These are phyloP conservation scores for Lactifluus rugatus DNA, from an alignment of 768 basidiomycete species.

Conservation along the genomic window DNA sequence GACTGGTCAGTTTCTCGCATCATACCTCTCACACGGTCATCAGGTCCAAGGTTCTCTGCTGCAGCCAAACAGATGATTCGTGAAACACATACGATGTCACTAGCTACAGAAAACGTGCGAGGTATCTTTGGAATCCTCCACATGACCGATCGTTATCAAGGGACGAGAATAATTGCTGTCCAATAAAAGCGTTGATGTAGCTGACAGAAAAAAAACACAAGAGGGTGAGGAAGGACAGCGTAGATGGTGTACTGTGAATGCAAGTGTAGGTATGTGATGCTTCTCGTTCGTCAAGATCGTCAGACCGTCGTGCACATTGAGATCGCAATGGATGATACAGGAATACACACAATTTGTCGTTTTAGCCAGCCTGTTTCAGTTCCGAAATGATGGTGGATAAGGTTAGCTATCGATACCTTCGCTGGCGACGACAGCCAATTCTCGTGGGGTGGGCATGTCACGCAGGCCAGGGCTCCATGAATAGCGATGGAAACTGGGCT, in stretches of 20 bases:
- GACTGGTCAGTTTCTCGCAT: background rate
- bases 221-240: background rate
- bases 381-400: background rate
- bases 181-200: constrained; percentile 3
- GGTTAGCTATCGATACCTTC: constrained; percentile 14
- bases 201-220: background rate
- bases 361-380: constrained; percentile 4
- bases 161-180: background rate
- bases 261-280: constrained; percentile 14
- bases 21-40: background rate
- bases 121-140: constrained; percentile 13
- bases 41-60: background rate
- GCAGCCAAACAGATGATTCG: background rate
- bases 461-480: constrained; percentile 36
- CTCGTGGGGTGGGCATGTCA: constrained; percentile 5
- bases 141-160: background rate
- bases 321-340: constrained; percentile 14
- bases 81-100: constrained; percentile 8
- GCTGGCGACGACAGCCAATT: constrained; percentile 7
- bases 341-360: constrained; percentile 13
- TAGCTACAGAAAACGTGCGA: constrained; percentile 15
- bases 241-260: constrained; percentile 13
- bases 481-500: constrained; percentile 39
- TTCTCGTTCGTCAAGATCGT: constrained; percentile 18
- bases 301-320: constrained; percentile 13